Percentiles rank a stretch among this genome's conserved stretches.
phyloP scores from a whole-genome alignment of 2,329 filamentous ascomycete species.

The Fusarium sulawesiense region DNA sequence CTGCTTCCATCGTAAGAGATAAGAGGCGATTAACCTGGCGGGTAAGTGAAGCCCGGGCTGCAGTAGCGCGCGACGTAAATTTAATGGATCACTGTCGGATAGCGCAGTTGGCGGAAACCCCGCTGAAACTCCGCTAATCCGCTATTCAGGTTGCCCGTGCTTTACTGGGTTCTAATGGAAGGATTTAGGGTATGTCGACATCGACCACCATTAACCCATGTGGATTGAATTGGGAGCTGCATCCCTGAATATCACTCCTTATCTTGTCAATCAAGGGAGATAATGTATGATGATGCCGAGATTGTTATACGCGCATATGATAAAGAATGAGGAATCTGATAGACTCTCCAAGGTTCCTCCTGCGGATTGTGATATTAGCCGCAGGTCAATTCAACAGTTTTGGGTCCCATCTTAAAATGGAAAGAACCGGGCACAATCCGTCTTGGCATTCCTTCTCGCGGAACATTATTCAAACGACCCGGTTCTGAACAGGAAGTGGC shows the following conservation, averaged over 20 bases:
- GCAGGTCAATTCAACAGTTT: neutral
- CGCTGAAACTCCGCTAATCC: slow-evolving; percentile 6
- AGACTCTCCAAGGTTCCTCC: neutral
- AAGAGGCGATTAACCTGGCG: neutral
- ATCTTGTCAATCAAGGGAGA: slow-evolving; percentile 3
- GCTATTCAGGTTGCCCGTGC: neutral
- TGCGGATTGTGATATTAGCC: neutral
- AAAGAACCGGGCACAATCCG: neutral
- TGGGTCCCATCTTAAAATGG: neutral
- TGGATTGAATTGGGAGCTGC: neutral
- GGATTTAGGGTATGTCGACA: slow-evolving; percentile 2
- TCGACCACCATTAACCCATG: neutral
- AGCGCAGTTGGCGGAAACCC: slow-evolving; percentile 7
- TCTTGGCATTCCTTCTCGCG: neutral
- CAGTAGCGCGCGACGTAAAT: slow-evolving; percentile 1
- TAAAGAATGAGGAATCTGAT: neutral
- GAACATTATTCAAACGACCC: slow-evolving; percentile 14
- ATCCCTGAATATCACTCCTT: slow-evolving; percentile 26
- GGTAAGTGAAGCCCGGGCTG: neutral
- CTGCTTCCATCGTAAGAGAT: slow-evolving; percentile 16
- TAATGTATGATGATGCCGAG: neutral
- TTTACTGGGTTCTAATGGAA: neutral
- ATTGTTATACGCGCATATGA: neutral
- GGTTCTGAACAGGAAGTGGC: neutral
- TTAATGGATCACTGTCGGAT: slow-evolving; percentile 8